Percentiles rank a stretch among this genome's conserved stretches.
These are phyloP conservation scores for Xylaria sp. DNA, from an alignment of 2,329 filamentous ascomycete genomes.

Conservation along the genomic window DNA sequence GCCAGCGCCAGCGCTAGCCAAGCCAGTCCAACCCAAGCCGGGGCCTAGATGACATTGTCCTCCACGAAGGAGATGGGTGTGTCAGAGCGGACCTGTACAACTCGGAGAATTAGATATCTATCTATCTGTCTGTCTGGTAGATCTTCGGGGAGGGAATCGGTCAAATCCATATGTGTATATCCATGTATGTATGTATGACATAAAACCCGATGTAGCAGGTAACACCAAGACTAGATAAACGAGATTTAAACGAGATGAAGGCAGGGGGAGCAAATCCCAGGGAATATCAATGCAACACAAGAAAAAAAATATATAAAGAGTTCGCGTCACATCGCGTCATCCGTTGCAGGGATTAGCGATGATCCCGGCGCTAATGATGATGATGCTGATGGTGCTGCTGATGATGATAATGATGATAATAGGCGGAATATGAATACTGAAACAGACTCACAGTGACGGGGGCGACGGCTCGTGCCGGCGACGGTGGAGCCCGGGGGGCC, in stretches of 20 bases:
- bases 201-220: not conserved
- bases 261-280: not conserved
- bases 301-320: too few relatives aligned
- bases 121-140: too few relatives aligned
- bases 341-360: not conserved
- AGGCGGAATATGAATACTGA: too few relatives aligned
- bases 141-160: not conserved
- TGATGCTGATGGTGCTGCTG: too few relatives aligned
- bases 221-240: not conserved
- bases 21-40: not conserved
- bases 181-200: not conserved
- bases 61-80: constrained; percentile 31
- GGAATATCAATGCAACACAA: not conserved
- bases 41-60: constrained; percentile 33
- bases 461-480: constrained; percentile 26
- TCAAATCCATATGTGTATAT: too few relatives aligned
- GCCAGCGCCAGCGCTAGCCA: not conserved
- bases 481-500: constrained; percentile 34
- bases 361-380: too few relatives aligned
- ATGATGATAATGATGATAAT: too few relatives aligned
- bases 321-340: not conserved
- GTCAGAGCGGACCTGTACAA: constrained; percentile 28
- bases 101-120: constrained; percentile 14
- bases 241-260: not conserved
- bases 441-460: constrained; percentile 35